A percentile compares a stretch with the other conserved stretches of the same genome.
Conservation (phyloP, 345 rosid species). For the Clarkia xantiana region DNA sequence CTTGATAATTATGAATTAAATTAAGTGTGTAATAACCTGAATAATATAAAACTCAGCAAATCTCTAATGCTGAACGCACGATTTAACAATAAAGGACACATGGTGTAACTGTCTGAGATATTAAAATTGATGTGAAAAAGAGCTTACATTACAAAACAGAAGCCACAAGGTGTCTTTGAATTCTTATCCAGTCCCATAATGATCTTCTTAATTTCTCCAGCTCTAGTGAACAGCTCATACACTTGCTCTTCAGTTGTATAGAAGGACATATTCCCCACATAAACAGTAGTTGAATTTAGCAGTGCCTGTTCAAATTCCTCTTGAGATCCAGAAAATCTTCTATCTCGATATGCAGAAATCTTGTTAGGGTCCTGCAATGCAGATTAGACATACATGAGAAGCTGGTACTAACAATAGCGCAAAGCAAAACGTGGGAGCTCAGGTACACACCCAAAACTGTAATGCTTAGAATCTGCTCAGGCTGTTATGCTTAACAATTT, state of each 20-base stretch:
- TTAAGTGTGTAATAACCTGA: too few species aligned
- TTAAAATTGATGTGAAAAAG: neutral
- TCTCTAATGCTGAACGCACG: neutral
- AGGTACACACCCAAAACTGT: neutral
- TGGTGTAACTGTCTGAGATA: neutral
- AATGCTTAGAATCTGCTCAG: too few species aligned
- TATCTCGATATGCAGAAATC: slow-evolving; percentile 80
- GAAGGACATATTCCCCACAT: slow-evolving; percentile 88
- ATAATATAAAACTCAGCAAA: too few species aligned
- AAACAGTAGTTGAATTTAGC: slow-evolving; percentile 51
- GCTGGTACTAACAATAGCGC: neutral
- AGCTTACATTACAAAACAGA: slow-evolving; percentile 75
- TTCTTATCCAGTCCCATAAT: slow-evolving; percentile 98
- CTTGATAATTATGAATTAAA: too few species aligned
- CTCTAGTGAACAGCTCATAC: slow-evolving; percentile 86
- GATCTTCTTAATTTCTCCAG: slow-evolving; percentile 91
- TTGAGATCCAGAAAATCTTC: slow-evolving; percentile 65
- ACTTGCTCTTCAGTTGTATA: slow-evolving; percentile 97
- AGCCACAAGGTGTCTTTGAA: slow-evolving; percentile 91
- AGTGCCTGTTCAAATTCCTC: slow-evolving; percentile 84
- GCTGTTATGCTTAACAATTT: too few species aligned
- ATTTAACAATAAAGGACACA: neutral
- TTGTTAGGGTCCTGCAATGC: slow-evolving; percentile 45
- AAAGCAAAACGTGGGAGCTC: neutral
- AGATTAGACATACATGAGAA: neutral